phyloP scores from a whole-genome alignment of 177 flowering plant genomes.

The Vitis hybrid region DNA sequence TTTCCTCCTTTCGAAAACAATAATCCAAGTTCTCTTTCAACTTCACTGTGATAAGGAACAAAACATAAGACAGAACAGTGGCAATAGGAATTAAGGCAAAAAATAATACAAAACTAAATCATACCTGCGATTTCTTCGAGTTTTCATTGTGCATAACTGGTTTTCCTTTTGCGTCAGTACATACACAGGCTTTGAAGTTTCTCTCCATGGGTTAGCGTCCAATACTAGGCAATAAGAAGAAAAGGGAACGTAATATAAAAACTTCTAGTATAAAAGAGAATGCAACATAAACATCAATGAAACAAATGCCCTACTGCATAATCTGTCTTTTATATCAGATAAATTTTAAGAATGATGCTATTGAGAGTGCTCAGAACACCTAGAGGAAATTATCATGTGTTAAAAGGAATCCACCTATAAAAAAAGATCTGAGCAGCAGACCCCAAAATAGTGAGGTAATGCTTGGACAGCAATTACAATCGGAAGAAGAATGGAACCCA shows the following conservation, averaged over 20 bases:
- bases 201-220: constrained; percentile 97
- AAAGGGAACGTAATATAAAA: neutral
- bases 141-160: constrained; percentile 95
- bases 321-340: no score
- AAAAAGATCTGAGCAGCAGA: no score
- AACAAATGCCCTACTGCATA: no score
- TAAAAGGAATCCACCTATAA: no score
- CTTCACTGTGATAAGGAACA: constrained; percentile 63
- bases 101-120: neutral
- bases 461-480: no score
- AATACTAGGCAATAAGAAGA: constrained; percentile 23
- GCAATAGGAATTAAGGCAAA: constrained; percentile 3
- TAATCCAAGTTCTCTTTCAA: constrained; percentile 84
- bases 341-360: no score
- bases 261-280: no score
- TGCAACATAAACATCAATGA: no score
- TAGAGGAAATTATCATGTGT: no score
- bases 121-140: constrained; percentile 86
- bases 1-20: constrained; percentile 71
- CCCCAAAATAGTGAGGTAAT: no score
- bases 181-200: constrained; percentile 78
- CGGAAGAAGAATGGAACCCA: no score
- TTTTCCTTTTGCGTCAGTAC: constrained; percentile 87
- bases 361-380: no score
- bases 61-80: neutral